Base-by-base conservation (phyloP, 2,329 filamentous ascomycete genomes). In the Microsporum audouinii region DNA sequence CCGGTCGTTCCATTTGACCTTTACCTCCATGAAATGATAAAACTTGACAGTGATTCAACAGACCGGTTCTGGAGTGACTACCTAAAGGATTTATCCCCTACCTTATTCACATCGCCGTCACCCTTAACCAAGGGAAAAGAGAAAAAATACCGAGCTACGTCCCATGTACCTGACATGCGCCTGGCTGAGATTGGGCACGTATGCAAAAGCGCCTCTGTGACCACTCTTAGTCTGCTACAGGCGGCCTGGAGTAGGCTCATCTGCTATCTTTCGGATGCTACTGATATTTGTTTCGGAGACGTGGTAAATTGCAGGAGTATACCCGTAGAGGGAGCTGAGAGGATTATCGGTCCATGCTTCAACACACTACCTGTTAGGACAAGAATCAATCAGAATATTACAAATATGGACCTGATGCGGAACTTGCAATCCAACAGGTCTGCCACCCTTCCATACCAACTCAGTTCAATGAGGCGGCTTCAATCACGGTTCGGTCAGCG, bases 331-430 rank as follows among this genome's bases (percentile, higher is more conserved):
- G 82, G 81, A 0, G 77, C 92, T 8, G 85, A 91, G 41, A 77
- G 80, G 2, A 80, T 96, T 4, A 82, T 95, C n/a, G 90, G 89
- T 0, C 91, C 91, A 0, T 95, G 90, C 71, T 96, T 96, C 78
- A 96, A 96, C 69, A 95, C 91, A 0, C 74, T 96, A 10, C 90
- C 91, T 0, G 70, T 91, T 1, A 82, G 89, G 31, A 74, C 84
- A 14, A 74, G 83, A 36, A 63, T 88, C 7, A 73, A 78, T 0
- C 69, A 70, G 2, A 71, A 71, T 1, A 75, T 71, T 0, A 80
- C 78, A 14, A 84, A 85, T 61, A 67, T 78, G 0, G 80, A 85
- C 3, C 70, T 91, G 8, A 74, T 87, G 31, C 82, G 80, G 61
- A 71, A 75, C 1, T 78, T 89, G 1, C 86, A 91, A 58, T 72